Evolutionary conservation across 805 yeast species (phyloP).

Genomic region (Wickerhamiella galacta): DNA sequence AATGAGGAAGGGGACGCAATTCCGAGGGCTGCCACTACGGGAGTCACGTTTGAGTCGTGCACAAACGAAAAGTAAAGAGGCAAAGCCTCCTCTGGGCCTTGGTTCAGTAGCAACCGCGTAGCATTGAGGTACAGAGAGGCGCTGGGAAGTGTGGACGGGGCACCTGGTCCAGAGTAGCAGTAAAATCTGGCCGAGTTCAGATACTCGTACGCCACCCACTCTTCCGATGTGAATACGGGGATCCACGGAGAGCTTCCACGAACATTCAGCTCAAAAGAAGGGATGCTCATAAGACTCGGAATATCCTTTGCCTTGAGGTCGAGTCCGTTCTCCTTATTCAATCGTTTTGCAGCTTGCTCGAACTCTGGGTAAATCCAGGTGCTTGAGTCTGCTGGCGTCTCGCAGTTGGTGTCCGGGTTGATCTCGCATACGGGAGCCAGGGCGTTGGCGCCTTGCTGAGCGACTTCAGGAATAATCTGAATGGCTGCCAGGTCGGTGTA

Average conservation of each 20-base stretch:
- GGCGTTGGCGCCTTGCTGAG: slow-evolving; percentile 37
- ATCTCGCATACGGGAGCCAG: slow-evolving; percentile 29
- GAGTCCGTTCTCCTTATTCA: slow-evolving; percentile 23
- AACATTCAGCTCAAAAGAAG: slow-evolving; percentile 36
- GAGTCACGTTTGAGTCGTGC: slow-evolving; percentile 41
- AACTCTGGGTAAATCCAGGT: slow-evolving; percentile 13
- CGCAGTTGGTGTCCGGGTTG: slow-evolving; percentile 2
- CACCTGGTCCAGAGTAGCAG: slow-evolving; percentile 35
- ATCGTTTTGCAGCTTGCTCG: slow-evolving; percentile 16
- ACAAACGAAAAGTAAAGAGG: slow-evolving; percentile 32
- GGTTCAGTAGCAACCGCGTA: slow-evolving; percentile 28
- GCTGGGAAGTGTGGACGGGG: slow-evolving; percentile 25
- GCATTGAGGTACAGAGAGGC: slow-evolving; percentile 35
- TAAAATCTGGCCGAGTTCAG: slow-evolving; percentile 27
- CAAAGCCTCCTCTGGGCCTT: slow-evolving; percentile 20
- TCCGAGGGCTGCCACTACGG: slow-evolving; percentile 34
- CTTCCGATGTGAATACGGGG: slow-evolving; percentile 33
- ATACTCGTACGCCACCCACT: slow-evolving; percentile 30
- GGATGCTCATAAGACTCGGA: slow-evolving; percentile 27
- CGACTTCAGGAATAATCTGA: slow-evolving; percentile 30
- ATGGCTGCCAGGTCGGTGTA: slow-evolving; percentile 24
- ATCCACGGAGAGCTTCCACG: slow-evolving; percentile 30
- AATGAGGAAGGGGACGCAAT: slow-evolving; percentile 28
- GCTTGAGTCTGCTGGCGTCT: background rate
- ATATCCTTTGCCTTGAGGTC: slow-evolving; percentile 28